A percentile compares a stretch with the other conserved stretches of the same genome.
Conservation (phyloP, 169 alveolate genomes). For the Eimeria necatrix region DNA sequence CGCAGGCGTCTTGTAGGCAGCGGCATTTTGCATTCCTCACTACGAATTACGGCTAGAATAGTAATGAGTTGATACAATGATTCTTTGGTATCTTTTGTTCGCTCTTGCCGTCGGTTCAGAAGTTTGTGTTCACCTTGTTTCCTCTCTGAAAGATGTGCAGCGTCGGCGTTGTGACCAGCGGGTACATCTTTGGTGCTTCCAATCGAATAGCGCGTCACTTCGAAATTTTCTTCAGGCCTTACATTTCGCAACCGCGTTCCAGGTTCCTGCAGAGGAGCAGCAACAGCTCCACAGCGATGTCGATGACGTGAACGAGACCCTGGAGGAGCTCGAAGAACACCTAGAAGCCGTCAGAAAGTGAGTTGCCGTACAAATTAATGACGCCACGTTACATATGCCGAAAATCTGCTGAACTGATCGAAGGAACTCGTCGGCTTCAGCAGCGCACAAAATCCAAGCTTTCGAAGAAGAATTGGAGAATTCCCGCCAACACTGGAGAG, state of each 20-base stretch:
- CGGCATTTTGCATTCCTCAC: neutral
- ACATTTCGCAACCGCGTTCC: neutral
- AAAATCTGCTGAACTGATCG: no score
- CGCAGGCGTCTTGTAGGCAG: neutral
- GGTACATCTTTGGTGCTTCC: neutral
- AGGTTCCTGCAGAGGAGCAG: constrained; percentile 47
- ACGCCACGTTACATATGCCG: neutral
- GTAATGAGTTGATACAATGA: neutral
- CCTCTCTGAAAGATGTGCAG: neutral
- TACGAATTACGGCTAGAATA: neutral
- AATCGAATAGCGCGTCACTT: neutral
- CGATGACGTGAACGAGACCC: neutral
- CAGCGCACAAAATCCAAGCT: neutral
- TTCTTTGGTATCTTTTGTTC: neutral
- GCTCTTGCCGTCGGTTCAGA: neutral
- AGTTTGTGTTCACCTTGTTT: neutral
- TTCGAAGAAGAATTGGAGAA: neutral
- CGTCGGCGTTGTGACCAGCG: neutral
- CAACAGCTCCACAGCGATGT: constrained; percentile 10
- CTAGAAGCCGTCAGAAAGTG: neutral
- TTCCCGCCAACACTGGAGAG: constrained; percentile 11
- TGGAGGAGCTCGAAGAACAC: neutral
- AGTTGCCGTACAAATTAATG: neutral
- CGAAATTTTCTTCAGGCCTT: neutral
- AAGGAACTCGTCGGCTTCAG: constrained; percentile 25